These are phyloP conservation scores for Casuarina equisetifolia DNA, from an alignment of 306 rosid genomes.

Conservation along the genomic window DNA sequence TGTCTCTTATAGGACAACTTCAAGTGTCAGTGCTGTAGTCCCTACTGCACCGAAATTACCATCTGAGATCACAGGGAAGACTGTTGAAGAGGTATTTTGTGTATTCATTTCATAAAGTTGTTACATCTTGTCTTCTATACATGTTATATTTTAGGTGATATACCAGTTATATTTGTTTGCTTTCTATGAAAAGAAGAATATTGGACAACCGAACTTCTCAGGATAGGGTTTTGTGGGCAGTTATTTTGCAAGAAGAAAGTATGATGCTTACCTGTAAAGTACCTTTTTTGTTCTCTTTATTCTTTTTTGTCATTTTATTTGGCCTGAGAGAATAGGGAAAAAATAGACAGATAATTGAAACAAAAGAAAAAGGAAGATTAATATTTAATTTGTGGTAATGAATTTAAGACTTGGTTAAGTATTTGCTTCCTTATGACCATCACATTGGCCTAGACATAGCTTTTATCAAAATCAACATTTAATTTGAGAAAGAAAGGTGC, in stretches of 20 bases:
- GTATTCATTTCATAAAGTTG: slow-evolving; percentile 6
- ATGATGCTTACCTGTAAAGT: neutral
- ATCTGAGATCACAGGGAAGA: slow-evolving; percentile 90
- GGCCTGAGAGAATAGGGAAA: neutral
- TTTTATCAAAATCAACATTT: slow-evolving; percentile 9
- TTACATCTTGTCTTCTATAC: slow-evolving; percentile 1
- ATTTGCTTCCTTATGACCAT: neutral
- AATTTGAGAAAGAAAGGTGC: slow-evolving; percentile 12
- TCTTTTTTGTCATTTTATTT: neutral
- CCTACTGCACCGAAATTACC: slow-evolving; percentile 70
- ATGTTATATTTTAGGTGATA: slow-evolving; percentile 1
- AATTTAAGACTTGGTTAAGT: slow-evolving; percentile 4
- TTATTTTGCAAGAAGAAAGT: neutral
- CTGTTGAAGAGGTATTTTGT: slow-evolving; percentile 84
- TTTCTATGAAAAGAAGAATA: neutral
- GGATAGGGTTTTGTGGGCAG: neutral
- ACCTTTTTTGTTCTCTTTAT: neutral
- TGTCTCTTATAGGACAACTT: slow-evolving; percentile 59
- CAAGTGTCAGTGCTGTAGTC: slow-evolving; percentile 53
- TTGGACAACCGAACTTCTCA: neutral
- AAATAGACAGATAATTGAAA: neutral
- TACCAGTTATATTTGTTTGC: neutral
- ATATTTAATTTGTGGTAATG: neutral
- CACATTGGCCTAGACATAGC: neutral
- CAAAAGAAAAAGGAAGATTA: neutral